These are phyloP conservation scores for Wickerhamomyces hampshirensis DNA, from an alignment of 805 yeast species.

Conservation along the genomic window DNA sequence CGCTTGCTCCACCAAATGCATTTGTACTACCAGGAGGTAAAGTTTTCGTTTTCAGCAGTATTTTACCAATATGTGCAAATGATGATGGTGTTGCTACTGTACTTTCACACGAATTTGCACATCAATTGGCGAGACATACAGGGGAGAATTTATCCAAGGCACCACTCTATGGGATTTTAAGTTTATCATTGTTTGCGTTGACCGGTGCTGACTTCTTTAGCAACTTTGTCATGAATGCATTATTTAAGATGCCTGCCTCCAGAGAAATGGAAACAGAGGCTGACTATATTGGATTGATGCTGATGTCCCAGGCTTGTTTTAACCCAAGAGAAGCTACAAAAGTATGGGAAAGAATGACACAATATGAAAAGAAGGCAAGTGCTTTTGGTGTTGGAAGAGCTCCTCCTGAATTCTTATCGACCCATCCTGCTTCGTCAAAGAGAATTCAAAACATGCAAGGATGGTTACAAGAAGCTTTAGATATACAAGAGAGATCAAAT, in stretches of 20 bases:
- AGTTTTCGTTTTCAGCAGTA: slow-evolving; percentile 81
- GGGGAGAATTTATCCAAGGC: slow-evolving; percentile 75
- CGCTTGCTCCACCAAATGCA: slow-evolving; percentile 85
- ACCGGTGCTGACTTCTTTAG: slow-evolving; percentile 56
- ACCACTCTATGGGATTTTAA: slow-evolving; percentile 60
- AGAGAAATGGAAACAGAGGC: slow-evolving; percentile 96
- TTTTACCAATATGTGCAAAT: slow-evolving; percentile 69
- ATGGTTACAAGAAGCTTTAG: slow-evolving; percentile 58
- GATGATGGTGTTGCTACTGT: slow-evolving; percentile 97
- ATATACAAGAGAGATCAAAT: slow-evolving; percentile 10
- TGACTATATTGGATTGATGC: slow-evolving; percentile 86
- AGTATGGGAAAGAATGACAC: slow-evolving; percentile 81
- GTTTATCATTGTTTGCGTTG: slow-evolving; percentile 49
- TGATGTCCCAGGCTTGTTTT: slow-evolving; percentile 88
- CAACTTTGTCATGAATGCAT: slow-evolving; percentile 47
- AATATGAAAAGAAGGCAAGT: slow-evolving; percentile 35
- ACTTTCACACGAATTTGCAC: slow-evolving; percentile 88
- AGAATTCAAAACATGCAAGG: slow-evolving; percentile 62
- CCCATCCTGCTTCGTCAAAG: slow-evolving; percentile 83
- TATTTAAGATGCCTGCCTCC: slow-evolving; percentile 76
- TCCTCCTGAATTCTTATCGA: slow-evolving; percentile 63
- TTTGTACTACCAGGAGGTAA: slow-evolving; percentile 95
- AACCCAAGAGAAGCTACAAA: slow-evolving; percentile 67
- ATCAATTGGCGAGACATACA: slow-evolving; percentile 89
- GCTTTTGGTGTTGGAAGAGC: slow-evolving; percentile 14